These are phyloP conservation scores for Neoboletus brunneissimus DNA, from an alignment of 768 basidiomycete genomes.

Conservation along the genomic window DNA sequence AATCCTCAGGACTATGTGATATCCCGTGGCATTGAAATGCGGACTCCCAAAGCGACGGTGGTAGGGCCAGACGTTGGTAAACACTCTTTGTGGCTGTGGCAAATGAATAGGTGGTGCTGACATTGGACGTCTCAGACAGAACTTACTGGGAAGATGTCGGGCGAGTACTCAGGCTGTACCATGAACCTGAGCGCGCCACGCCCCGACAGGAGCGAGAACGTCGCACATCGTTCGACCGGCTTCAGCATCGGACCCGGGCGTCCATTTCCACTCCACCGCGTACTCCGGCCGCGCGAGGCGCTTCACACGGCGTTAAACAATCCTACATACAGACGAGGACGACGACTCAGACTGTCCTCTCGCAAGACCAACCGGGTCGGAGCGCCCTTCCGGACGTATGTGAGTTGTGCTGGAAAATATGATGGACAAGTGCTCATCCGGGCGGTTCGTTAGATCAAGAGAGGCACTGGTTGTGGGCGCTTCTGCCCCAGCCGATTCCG, in stretches of 20 bases:
- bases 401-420: constrained; percentile 1
- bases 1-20: not conserved
- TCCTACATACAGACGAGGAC: not conserved
- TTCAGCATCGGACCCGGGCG: not conserved
- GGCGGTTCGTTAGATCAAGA: constrained; percentile 6
- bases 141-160: not conserved
- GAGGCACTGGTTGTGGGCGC: not conserved
- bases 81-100: not conserved
- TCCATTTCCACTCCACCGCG: not conserved
- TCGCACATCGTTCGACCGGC: not conserved
- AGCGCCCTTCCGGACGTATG: not conserved
- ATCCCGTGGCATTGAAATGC: not conserved
- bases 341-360: not conserved
- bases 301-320: not conserved
- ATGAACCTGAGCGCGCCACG: not conserved
- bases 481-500: not conserved
- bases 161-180: not conserved
- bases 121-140: constrained; percentile 3
- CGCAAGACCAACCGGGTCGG: not conserved
- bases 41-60: not conserved
- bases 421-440: not conserved
- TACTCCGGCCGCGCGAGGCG: not conserved
- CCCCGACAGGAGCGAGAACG: constrained; percentile 2
- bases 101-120: not conserved
- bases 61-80: constrained; percentile 7